Conservation (phyloP, 2,329 filamentous ascomycete genomes). For the Cytospora schulzeri region DNA sequence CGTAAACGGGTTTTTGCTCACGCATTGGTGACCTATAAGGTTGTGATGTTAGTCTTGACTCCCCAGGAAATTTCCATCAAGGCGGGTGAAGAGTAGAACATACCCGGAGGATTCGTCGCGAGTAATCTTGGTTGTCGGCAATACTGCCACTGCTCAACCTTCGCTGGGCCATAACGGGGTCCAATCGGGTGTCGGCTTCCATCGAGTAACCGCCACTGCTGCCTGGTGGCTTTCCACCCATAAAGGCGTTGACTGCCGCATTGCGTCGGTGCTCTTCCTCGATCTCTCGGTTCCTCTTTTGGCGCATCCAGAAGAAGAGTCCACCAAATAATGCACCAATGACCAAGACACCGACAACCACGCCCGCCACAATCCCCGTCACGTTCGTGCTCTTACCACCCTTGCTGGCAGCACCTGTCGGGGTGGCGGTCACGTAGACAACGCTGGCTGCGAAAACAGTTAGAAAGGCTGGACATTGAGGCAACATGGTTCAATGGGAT, state of each 20-base stretch:
- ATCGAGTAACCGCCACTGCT: constrained; percentile 68
- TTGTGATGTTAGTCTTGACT: constrained; percentile 30
- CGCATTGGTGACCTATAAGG: constrained; percentile 58
- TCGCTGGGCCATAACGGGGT: constrained; percentile 81
- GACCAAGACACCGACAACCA: constrained; percentile 79
- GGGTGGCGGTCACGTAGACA: constrained; percentile 33
- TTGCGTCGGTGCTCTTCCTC: constrained; percentile 85
- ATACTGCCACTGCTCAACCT: constrained; percentile 94
- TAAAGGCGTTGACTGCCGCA: constrained; percentile 76
- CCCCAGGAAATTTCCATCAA: neutral
- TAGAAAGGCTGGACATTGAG: neutral
- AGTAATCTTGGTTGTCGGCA: constrained; percentile 96
- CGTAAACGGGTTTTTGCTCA: constrained; percentile 44
- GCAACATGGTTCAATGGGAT: neutral
- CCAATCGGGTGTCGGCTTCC: constrained; percentile 75
- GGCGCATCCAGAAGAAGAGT: constrained; percentile 73
- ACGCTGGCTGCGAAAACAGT: constrained; percentile 29
- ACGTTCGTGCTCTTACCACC: constrained; percentile 58
- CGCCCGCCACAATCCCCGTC: constrained; percentile 84
- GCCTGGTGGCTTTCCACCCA: constrained; percentile 64
- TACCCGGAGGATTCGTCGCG: constrained; percentile 92
- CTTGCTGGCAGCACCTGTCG: constrained; percentile 31
- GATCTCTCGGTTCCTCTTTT: constrained; percentile 73
- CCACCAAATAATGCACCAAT: constrained; percentile 68
- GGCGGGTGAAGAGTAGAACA: constrained; percentile 34